Percentiles rank a stretch among this genome's conserved stretches.
Conservation (phyloP, 306 rosid species). For the Coriaria nepalensis region DNA sequence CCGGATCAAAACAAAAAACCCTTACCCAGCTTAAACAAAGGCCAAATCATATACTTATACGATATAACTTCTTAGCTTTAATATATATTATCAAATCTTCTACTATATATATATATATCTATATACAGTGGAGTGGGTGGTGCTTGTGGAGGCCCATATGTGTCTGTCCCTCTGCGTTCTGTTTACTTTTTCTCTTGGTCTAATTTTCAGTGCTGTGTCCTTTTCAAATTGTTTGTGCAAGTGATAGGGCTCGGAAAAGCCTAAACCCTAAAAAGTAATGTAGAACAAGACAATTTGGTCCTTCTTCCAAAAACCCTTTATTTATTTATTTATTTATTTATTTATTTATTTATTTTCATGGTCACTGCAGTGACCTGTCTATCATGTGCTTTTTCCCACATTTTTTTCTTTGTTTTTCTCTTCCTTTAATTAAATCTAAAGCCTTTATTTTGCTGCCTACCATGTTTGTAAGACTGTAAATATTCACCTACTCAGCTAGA, state of each 20-base stretch:
- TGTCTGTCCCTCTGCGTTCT: background rate
- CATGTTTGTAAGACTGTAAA: too few relatives aligned
- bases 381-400: conserved; percentile 27
- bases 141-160: conserved; percentile 3
- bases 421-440: background rate
- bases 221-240: background rate
- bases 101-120: background rate
- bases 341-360: background rate
- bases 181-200: conserved; percentile 4
- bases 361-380: conserved; percentile 32
- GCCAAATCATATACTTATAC: too few relatives aligned
- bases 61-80: too few relatives aligned
- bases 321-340: conserved; percentile 24
- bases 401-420: conserved; percentile 1
- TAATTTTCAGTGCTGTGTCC: conserved; percentile 9
- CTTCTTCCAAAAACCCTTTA: conserved; percentile 21
- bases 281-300: conserved; percentile 43
- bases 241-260: background rate
- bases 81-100: background rate
- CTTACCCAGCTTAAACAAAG: too few relatives aligned
- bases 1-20: too few relatives aligned
- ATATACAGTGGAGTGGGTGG: background rate
- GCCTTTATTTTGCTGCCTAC: background rate
- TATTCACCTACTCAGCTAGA: background rate
- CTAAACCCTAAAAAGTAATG: background rate